Base-by-base conservation (phyloP, 148 eudicot species). In the Rheum nobile region DNA sequence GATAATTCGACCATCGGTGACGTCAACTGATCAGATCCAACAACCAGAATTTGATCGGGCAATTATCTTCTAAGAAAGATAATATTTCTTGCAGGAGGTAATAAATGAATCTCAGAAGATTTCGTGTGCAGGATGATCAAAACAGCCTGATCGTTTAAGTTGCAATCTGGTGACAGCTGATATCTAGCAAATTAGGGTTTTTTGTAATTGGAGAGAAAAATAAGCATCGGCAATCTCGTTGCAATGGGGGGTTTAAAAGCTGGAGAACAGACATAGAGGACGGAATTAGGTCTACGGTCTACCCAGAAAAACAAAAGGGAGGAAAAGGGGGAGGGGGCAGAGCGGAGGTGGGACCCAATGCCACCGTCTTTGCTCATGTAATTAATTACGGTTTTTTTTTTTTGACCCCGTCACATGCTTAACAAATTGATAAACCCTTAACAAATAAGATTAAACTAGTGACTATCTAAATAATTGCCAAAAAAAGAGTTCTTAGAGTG, bases 111-210 rank as follows among this genome's bases (percentile, higher is more conserved):
- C n/a, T 65, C 39, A 31, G 5, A 32, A 57, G 65, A 57, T 57
- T 24, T 26, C 32, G 31, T 26, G 32, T 10, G 65, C 65, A 12
- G 65, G 65, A 57, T 11, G 65, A 57, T 57, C 65, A 57, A 57
- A 65, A 65, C 22, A 11, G 21, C 9, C 39, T 65, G 11, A 26
- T 65, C 31, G 14, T 26, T 24, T 57, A 2, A 26, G 69, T 65
- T 6, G 38, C 41, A 65, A 32, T 17, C 38, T 65, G 69, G 38
- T 32, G 39, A 65, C 69, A 65, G 41, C 69, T 4, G 69, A 65
- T 65, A 17, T 29, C 69, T 65, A 14, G 21, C 39, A 32, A 65
- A 65, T 65, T 65, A 65, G 69, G 69, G 39, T 65, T 65, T 65
- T 48, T 65, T 14, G 69, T 2, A 65, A 65, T 65, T 65, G 41